These are phyloP conservation scores for Pyrus communis DNA, from an alignment of 306 rosid species.

Conservation along the genomic window DNA sequence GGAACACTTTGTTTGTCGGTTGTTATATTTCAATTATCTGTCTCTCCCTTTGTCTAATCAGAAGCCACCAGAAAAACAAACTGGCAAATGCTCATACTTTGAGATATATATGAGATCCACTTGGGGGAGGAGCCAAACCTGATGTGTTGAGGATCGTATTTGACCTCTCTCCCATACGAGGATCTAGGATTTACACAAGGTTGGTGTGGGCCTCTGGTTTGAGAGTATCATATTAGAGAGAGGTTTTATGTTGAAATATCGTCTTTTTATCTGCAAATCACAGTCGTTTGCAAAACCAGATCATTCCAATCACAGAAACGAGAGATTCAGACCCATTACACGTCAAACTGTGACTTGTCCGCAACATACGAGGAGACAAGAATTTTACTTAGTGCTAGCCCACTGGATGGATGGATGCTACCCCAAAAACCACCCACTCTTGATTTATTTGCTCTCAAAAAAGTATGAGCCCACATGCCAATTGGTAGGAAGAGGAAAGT, in stretches of 20 bases:
- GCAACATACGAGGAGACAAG: neutral
- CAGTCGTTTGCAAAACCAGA: rapidly evolving
- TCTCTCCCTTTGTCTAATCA: neutral
- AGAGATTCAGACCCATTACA: too few species aligned
- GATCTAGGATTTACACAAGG: neutral
- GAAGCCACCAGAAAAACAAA: neutral
- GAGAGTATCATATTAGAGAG: neutral
- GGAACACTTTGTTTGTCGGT: conserved; percentile 11
- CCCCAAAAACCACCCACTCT: neutral
- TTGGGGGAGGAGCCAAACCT: neutral
- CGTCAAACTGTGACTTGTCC: neutral
- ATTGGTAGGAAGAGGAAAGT: neutral
- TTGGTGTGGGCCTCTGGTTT: neutral
- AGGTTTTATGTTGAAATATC: too few species aligned
- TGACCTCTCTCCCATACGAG: neutral
- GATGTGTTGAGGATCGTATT: neutral
- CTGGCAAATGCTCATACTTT: neutral
- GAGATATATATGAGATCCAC: neutral
- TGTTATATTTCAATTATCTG: neutral
- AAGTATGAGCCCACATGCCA: neutral
- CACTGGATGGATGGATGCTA: too few species aligned
- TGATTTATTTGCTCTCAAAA: neutral
- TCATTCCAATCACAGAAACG: too few species aligned
- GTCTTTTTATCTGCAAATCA: neutral
- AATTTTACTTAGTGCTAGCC: too few species aligned